Evolutionary conservation across 768 basidiomycete genomes (phyloP), one percentile per base, ranked within the genome.

Genomic region (Phylloporus arenicola): DNA sequence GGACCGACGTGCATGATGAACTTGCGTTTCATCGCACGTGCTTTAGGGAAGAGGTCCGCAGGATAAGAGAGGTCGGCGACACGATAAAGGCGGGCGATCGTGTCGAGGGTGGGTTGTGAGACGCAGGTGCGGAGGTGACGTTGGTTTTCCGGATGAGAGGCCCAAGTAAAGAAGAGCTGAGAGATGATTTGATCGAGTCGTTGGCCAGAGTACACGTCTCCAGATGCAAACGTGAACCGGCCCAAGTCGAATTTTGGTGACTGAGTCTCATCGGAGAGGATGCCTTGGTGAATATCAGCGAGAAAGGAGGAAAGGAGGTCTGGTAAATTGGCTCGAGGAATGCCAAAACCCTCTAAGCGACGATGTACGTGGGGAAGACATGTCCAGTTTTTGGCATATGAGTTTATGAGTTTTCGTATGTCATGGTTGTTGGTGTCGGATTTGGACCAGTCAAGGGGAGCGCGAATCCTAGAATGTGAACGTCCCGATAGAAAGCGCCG

Each of bases 1-100:
- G 96, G 96, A 0, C 95, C 96, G 35, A 99, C 92, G 60, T 99
- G 95, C 75, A 98, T 84, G 65, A 94, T 86, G 58, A 98, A 73
- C 57, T 84, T 89, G 17, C 94, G 79, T 16, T 74, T 76, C 55
- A 83, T 70, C 11, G 65, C 60, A 10, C 95, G 82, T 0, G 92
- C 82, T 9, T 46, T 16, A 0, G 70, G 61, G 58, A 64, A 83
- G 11, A 69, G 62, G 51, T 83, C 82, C 0, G 75, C 76, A 1
- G 78, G 78, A 50, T 70, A 73, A n/a, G 68, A 59, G 13, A 71
- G 58, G 57, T 78, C 71, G 0, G 76, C 72, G 2, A 73, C 68
- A 5, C 59, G 57, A 22, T 70, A 64, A 16, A 75, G 63, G 3
- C 67, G 60, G 20, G 59, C 54, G n/a, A 84, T 74, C 16, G 53